Evolutionary conservation across 345 rosid species (phyloP).

Genomic region (Erodium maritimum): DNA sequence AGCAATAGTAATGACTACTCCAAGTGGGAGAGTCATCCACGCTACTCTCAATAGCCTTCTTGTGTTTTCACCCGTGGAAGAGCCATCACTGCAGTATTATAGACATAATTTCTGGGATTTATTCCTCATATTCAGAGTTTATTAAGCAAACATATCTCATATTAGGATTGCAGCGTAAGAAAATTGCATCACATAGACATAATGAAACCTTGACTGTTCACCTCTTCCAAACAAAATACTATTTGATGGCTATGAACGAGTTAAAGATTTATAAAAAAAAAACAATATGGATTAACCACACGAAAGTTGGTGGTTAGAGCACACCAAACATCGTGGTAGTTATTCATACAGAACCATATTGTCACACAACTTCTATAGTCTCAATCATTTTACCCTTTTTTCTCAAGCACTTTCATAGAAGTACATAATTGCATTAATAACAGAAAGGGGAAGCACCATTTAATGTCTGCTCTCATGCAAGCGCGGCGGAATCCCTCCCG

Average conservation of each 20-base stretch:
- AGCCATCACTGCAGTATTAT: conserved; percentile 37
- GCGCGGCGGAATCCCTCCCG: conserved; percentile 88
- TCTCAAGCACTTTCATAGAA: not conserved
- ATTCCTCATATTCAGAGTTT: not conserved
- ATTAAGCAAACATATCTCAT: not conserved
- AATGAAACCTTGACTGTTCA: not conserved
- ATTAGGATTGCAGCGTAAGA: not conserved
- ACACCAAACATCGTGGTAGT: no score
- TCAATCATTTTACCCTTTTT: not conserved
- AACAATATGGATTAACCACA: no score
- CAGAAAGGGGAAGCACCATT: conserved; percentile 27
- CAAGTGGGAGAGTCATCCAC: conserved; percentile 61
- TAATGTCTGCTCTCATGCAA: conserved; percentile 67
- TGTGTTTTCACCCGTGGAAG: conserved; percentile 28
- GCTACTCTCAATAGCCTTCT: conserved; percentile 61
- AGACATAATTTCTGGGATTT: not conserved
- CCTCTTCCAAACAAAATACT: not conserved
- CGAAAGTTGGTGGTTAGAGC: no score
- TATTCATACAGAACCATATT: not conserved
- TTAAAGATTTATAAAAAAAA: no score
- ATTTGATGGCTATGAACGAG: no score
- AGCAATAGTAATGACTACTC: conserved; percentile 38
- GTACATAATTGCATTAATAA: not conserved
- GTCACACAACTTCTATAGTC: not conserved
- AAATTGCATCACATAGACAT: not conserved